These are phyloP conservation scores for Macrolepiota dolichaula DNA, from an alignment of 768 basidiomycete species.

Conservation along the genomic window DNA sequence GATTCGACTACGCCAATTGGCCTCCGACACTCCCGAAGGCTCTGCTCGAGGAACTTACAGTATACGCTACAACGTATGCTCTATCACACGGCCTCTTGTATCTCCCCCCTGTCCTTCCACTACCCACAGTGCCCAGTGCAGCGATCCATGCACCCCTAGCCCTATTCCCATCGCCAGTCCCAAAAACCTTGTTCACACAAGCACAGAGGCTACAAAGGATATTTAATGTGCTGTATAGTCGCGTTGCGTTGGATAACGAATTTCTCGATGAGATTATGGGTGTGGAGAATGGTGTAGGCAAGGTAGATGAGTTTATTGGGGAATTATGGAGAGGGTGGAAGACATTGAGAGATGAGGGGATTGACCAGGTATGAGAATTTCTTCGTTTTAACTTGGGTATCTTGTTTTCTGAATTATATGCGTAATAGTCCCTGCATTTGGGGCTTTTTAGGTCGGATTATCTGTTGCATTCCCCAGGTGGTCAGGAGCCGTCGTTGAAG, in stretches of 20 bases:
- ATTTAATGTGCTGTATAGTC: constrained; percentile 85
- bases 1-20: constrained; percentile 60
- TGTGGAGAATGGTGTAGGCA: constrained; percentile 67
- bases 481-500: constrained; percentile 52
- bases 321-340: constrained; percentile 88
- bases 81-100: constrained; percentile 84
- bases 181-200: constrained; percentile 61
- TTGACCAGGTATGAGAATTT: constrained; percentile 35
- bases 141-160: constrained; percentile 90
- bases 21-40: constrained; percentile 62
- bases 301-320: constrained; percentile 84
- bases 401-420: background rate
- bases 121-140: constrained; percentile 54
- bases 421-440: constrained; percentile 69
- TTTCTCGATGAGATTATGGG: constrained; percentile 89
- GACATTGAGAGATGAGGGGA: constrained; percentile 59
- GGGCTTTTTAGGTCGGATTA: constrained; percentile 96
- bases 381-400: background rate
- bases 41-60: constrained; percentile 57
- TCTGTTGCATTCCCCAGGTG: constrained; percentile 61
- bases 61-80: constrained; percentile 77
- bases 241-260: constrained; percentile 70
- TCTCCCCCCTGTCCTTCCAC: constrained; percentile 53
- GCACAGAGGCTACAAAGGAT: constrained; percentile 66
- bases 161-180: constrained; percentile 85